Evolutionary conservation across 78 protist genomes (phyloP).

Genomic region (Dictyostelium intermedium): DNA sequence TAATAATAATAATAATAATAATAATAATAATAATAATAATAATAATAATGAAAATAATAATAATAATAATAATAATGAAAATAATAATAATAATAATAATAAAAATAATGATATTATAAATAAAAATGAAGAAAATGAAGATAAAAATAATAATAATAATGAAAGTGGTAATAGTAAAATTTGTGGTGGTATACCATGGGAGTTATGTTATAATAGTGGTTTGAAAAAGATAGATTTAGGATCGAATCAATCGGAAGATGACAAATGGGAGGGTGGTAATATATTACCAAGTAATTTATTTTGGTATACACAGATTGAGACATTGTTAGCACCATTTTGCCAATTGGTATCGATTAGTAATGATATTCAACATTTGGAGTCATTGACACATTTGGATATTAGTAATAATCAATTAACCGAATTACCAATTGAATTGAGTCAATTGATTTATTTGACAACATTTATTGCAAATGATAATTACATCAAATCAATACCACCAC

Average conservation of each 20-base stretch:
- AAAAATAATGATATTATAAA: background rate
- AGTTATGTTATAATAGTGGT: slow-evolving; percentile 6
- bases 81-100: background rate
- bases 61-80: background rate
- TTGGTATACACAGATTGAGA: slow-evolving; percentile 55
- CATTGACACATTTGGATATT: slow-evolving; percentile 56
- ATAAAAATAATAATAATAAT: background rate
- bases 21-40: background rate
- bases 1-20: background rate
- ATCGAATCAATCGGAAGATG: slow-evolving; percentile 30
- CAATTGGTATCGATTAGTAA: slow-evolving; percentile 23
- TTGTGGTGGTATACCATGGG: slow-evolving; percentile 44
- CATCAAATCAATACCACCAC: background rate
- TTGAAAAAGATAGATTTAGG: slow-evolving; percentile 37
- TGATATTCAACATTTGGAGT: slow-evolving; percentile 58
- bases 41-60: background rate
- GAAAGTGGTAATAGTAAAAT: background rate
- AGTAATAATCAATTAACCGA: background rate
- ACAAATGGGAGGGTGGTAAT: slow-evolving; percentile 30
- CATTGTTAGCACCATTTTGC: slow-evolving; percentile 7
- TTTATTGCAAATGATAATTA: background rate
- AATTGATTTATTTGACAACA: background rate
- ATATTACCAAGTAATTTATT: slow-evolving; percentile 34
- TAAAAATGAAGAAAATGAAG: background rate
- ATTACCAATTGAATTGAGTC: slow-evolving; percentile 27